These are phyloP conservation scores for Graphilbum ipis-grandicollis DNA, from an alignment of 2,329 filamentous ascomycete genomes.

Conservation along the genomic window DNA sequence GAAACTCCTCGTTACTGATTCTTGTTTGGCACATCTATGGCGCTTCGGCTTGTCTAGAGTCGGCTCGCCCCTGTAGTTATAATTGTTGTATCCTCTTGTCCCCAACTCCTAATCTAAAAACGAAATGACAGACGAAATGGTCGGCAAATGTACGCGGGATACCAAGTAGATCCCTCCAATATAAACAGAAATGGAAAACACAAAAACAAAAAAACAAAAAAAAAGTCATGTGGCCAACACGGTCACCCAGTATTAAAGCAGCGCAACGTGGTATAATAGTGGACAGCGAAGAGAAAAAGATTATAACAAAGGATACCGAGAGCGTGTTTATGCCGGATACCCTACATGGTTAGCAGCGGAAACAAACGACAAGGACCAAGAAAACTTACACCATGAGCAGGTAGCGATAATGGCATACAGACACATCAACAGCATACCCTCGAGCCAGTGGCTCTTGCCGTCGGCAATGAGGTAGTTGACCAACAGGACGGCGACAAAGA, in stretches of 20 bases:
- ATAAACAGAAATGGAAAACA: background rate
- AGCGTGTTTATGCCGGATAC: slow-evolving; percentile 1
- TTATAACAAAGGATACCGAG: background rate
- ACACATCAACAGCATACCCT: slow-evolving; percentile 59
- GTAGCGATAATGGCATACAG: slow-evolving; percentile 66
- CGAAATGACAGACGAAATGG: too few species aligned
- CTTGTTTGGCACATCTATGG: background rate
- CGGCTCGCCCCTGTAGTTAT: too few species aligned
- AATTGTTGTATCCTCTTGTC: too few species aligned
- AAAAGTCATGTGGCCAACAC: too few species aligned
- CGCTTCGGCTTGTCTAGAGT: too few species aligned
- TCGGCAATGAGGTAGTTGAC: slow-evolving; percentile 78
- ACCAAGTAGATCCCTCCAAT: background rate
- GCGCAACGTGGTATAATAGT: too few species aligned
- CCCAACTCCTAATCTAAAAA: too few species aligned
- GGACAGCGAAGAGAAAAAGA: background rate
- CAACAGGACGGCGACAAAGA: slow-evolving; percentile 70
- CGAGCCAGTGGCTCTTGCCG: slow-evolving; percentile 68
- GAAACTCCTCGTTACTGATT: too few species aligned
- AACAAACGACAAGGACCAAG: background rate
- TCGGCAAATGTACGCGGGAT: too few species aligned
- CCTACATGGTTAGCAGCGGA: slow-evolving; percentile 1
- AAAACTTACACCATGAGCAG: slow-evolving; percentile 41
- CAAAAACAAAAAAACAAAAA: background rate
- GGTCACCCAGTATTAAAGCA: too few species aligned